Evolutionary conservation across 352 stramenopile species (phyloP), one percentile per base, ranked within the genome.

Genomic region (Globisporangium barbulae): DNA sequence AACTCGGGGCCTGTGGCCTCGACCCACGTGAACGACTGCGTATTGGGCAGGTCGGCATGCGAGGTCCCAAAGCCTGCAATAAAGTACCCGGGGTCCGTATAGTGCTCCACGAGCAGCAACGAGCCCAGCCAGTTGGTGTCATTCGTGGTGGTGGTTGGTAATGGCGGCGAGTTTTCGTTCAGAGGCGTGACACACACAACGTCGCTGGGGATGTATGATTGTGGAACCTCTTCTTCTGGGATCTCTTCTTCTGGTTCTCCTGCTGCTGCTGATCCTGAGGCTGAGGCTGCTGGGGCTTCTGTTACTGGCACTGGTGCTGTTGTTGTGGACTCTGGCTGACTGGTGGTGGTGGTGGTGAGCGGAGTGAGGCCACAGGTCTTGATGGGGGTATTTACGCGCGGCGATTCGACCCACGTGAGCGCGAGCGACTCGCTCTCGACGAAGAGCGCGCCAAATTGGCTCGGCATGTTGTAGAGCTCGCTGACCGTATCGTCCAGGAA

Each of bases 1-100:
- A 63, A 63, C 45, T 63, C 58, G 3, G 58, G 58, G 0, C 58
- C 58, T 3, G 44, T 63, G 1, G 30, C 58, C 39, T 63, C 58
- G 5, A 31, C 56, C 56, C 56, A 63, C 44, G 44, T 54, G 44
- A 63, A 63, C n/a, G 42, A 54, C 56, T 45, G 56, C 2, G 56
- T 35, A 21, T 19, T 19, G 15, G 28, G 31, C 19, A 63, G 45
- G 6, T 63, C 56, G 2, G 21, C 12, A 8, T 63, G 56, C 10
- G 42, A 54, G n/a, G 28, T 54, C 19, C 42, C 56, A 33, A 55
- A 63, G 28, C 56, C 56, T n/a, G 42, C 56, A 25, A 53, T 4
- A 15, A 50, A 61, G 25, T 61, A 61, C 0, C 54, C 35, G 3
- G 37, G 39, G 19, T 50, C 54, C 2, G 6, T 39, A 1, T 37